These are phyloP conservation scores for Penicillium longicatenatum DNA, from an alignment of 495 filamentous ascomycete species.

Conservation along the genomic window DNA sequence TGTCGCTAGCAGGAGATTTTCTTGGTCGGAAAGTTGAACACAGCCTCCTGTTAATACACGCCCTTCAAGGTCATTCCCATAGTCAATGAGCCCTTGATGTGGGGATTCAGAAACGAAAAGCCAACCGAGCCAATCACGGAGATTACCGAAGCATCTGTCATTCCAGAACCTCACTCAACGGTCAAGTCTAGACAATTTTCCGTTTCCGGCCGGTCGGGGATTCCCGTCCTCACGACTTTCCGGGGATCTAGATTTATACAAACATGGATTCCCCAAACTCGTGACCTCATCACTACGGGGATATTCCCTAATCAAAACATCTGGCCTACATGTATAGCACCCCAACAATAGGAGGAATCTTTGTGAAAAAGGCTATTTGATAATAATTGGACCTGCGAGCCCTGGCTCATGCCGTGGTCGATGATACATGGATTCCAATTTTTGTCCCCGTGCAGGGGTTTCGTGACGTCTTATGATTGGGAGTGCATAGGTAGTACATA, in stretches of 20 bases:
- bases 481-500: slow-evolving; percentile 1
- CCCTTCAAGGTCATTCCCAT: too few relatives aligned
- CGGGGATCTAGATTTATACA: not conserved
- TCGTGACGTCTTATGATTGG: slow-evolving; percentile 24
- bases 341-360: not conserved
- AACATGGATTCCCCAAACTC: not conserved
- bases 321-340: not conserved
- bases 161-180: not conserved
- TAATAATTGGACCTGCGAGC: not conserved
- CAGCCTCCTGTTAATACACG: too few relatives aligned
- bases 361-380: not conserved
- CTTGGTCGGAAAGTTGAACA: too few relatives aligned
- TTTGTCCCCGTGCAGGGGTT: not conserved
- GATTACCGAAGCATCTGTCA: not conserved
- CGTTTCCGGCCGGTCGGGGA: not conserved
- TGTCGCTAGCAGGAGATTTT: too few relatives aligned
- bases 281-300: slow-evolving; percentile 23
- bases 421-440: slow-evolving; percentile 20
- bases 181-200: not conserved
- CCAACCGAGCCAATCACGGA: not conserved
- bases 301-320: not conserved
- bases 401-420: slow-evolving; percentile 8
- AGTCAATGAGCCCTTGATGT: not conserved
- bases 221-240: not conserved
- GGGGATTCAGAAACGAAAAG: not conserved